Evolutionary conservation across 768 basidiomycete species (phyloP), one percentile per base, ranked within the genome.

Genomic region (Suillus cothurnatus): DNA sequence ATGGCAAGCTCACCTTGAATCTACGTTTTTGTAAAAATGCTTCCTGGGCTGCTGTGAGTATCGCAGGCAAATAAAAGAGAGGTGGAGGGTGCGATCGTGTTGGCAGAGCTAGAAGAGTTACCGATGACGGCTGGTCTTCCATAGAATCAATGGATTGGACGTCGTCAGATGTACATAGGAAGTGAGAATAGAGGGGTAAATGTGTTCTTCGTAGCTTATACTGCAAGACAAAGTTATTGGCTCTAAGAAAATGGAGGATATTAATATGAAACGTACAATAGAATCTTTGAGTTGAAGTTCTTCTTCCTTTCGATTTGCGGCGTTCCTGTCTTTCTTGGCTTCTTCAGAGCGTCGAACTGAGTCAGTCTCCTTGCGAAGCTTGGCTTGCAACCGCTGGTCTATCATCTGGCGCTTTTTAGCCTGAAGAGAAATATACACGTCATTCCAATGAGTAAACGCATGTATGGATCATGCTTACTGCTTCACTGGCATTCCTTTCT

Each of bases 271-370:
- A 84, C 92, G 63, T 72, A 92, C 92, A 69, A 94, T 86, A 9
- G 90, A 92, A 71, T 93, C 92, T 77, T 88, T 91, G 59, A 93
- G 82, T 71, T 90, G 89, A 55, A 93, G 74, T 8, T 94, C 92
- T 74, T 93, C 91, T 78, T 94, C 93, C 76, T 86, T 92, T 67
- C 91, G 82, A 76, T 87, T 91, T 55, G 92, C 91, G 45, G 73
- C 67, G 58, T 86, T 86, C 77, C 92, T 92, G 79, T 92, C 91
- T 76, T 91, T 91, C 79, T 93, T 93, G 66, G 88, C 89, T 78
- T 94, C 92, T 82, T 93, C 92, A 70, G 89, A 88, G 76, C 89
- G 84, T 76, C 92, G 87, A 79, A 94, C 91, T 81, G 88, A 83
- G 77, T 92, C 92, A 83, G 89, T 92, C 77, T 94, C 93, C 84